A percentile compares a stretch with the other conserved stretches of the same genome.
Evolutionary conservation across 495 filamentous ascomycete genomes (phyloP).

Genomic region (Xylaria curta): DNA sequence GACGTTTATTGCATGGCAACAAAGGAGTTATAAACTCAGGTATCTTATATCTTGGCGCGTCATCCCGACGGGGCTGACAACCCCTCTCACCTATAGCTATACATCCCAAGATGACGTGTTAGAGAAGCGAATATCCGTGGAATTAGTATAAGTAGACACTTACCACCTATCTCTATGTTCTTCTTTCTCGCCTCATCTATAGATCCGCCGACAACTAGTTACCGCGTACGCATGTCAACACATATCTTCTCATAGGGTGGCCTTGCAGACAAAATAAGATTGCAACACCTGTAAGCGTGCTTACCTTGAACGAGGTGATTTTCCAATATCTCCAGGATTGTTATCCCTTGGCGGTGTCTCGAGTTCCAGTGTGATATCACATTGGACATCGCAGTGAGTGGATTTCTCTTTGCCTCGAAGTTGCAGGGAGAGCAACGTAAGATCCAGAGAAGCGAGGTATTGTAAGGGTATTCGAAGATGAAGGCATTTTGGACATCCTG

Average conservation of each 20-base stretch:
- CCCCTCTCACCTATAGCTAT: not conserved
- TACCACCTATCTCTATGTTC: conserved; percentile 1
- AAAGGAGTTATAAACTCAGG: not conserved
- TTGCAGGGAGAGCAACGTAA: not conserved
- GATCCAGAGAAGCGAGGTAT: conserved; percentile 4
- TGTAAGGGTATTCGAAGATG: conserved; percentile 1
- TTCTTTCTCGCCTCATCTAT: not conserved
- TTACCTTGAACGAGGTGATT: conserved; percentile 6
- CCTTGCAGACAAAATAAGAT: not conserved
- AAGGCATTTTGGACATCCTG: not conserved
- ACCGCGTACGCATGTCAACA: not conserved
- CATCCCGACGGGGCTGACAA: not conserved
- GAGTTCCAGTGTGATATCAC: not conserved
- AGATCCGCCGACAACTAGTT: not conserved
- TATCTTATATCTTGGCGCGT: not conserved
- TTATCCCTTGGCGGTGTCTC: not conserved
- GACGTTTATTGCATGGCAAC: not conserved
- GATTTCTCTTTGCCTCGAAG: not conserved
- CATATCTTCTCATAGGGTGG: not conserved
- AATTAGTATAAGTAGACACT: not conserved
- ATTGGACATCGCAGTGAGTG: not conserved
- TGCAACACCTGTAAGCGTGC: not conserved
- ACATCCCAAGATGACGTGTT: not conserved
- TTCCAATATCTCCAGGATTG: not conserved
- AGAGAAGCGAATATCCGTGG: not conserved